A percentile compares a stretch with the other conserved stretches of the same genome.
phyloP scores from a whole-genome alignment of 768 basidiomycete species.

The Leccinum variicolor region DNA sequence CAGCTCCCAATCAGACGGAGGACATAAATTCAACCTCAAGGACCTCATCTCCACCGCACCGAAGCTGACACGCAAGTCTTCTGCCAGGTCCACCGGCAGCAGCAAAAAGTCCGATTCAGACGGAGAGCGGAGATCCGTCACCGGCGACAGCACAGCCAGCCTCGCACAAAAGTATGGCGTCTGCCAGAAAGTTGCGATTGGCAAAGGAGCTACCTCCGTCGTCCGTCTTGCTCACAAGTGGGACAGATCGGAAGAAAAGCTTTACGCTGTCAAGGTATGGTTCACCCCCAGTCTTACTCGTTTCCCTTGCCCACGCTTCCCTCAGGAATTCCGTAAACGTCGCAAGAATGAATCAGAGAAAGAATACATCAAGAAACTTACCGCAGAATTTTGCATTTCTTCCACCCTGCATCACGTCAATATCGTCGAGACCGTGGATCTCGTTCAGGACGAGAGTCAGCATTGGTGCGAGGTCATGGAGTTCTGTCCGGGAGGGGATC shows the following conservation, averaged over 20 bases:
- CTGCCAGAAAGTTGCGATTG: slow-evolving; percentile 95
- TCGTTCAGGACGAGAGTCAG: slow-evolving; percentile 95
- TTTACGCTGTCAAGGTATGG: slow-evolving; percentile 93
- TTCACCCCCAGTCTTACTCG: background rate
- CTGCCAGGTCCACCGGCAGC: slow-evolving; percentile 64
- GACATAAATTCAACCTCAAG: slow-evolving; percentile 81
- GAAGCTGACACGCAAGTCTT: slow-evolving; percentile 69
- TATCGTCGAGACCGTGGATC: slow-evolving; percentile 97
- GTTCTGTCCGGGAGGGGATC: slow-evolving; percentile 96
- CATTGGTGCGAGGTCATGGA: slow-evolving; percentile 99
- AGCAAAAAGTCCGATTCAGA: slow-evolving; percentile 71
- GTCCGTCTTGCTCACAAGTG: slow-evolving; percentile 97
- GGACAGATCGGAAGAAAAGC: slow-evolving; percentile 94
- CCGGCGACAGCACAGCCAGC: slow-evolving; percentile 52
- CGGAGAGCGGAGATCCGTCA: slow-evolving; percentile 40
- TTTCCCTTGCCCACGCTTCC: background rate
- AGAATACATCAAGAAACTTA: slow-evolving; percentile 99
- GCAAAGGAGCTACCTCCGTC: slow-evolving; percentile 97
- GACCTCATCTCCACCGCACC: slow-evolving; percentile 72
- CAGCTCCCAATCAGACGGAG: slow-evolving; percentile 53
- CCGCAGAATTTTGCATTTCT: slow-evolving; percentile 97
- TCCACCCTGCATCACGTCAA: slow-evolving; percentile 93
- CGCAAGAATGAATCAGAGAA: slow-evolving; percentile 98
- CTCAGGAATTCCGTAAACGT: slow-evolving; percentile 94
- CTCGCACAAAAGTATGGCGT: slow-evolving; percentile 92